phyloP scores from a whole-genome alignment of 225 moss, liverwort and hornwort species.

The Pseudoscleropodium purum region DNA sequence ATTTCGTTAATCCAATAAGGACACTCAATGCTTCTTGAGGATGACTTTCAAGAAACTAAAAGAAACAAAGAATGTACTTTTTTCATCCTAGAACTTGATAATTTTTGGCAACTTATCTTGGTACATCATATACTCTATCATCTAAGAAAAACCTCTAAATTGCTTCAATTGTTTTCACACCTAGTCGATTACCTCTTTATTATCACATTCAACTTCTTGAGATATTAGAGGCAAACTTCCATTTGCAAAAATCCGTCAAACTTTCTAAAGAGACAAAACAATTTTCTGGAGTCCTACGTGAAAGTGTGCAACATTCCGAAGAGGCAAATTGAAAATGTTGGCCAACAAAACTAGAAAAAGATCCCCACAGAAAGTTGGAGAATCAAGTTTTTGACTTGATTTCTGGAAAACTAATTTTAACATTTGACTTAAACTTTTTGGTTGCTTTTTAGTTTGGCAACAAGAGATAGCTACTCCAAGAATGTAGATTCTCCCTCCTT shows the following conservation, averaged over 20 bases:
- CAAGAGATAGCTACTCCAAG: no score
- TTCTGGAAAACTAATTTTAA: neutral
- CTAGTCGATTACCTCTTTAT: neutral
- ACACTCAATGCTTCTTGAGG: fast-evolving
- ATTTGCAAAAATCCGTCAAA: fast-evolving
- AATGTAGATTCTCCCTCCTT: no score
- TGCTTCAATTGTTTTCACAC: neutral
- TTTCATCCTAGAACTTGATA: neutral
- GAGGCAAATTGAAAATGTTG: fast-evolving
- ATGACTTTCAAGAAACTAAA: neutral
- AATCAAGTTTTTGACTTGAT: fast-evolving
- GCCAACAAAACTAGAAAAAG: no score
- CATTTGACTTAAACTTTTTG: no score
- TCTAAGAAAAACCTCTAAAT: neutral
- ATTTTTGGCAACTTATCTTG: neutral
- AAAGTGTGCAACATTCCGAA: neutral
- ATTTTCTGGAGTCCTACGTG: fast-evolving
- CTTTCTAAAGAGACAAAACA: neutral
- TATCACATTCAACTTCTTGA: neutral
- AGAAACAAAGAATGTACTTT: neutral
- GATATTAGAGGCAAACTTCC: neutral
- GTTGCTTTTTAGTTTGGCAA: neutral
- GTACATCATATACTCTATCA: neutral
- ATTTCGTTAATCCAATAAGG: neutral
- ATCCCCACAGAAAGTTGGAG: fast-evolving